phyloP scores from a whole-genome alignment of 768 basidiomycete species.

The Austroboletus festivus region DNA sequence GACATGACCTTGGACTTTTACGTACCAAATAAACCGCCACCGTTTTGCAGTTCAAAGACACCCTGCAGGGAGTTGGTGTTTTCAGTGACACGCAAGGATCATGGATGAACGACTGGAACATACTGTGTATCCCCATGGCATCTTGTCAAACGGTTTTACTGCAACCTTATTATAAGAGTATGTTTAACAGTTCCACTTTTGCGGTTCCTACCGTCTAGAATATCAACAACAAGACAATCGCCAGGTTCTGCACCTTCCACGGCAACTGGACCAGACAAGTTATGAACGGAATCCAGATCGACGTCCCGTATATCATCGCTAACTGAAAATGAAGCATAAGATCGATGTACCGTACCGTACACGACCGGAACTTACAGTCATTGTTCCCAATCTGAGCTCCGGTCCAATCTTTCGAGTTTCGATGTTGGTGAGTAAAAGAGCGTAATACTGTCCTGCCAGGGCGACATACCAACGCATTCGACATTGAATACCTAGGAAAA shows the following conservation, averaged over 20 bases:
- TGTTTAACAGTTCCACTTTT: neutral
- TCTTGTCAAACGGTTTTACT: slow-evolving; percentile 68
- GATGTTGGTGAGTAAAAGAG: no score
- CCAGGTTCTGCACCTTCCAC: slow-evolving; percentile 77
- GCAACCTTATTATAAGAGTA: neutral
- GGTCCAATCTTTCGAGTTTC: slow-evolving; percentile 64
- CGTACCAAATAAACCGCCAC: slow-evolving; percentile 68
- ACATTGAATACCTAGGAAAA: slow-evolving; percentile 58
- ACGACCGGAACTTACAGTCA: slow-evolving; percentile 44
- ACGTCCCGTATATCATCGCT: slow-evolving; percentile 68
- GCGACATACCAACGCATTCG: slow-evolving; percentile 57
- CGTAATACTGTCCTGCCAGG: neutral
- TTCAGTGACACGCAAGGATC: neutral
- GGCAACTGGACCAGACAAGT: slow-evolving; percentile 73
- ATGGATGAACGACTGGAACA: slow-evolving; percentile 6
- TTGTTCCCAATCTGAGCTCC: slow-evolving; percentile 78
- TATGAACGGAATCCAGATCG: slow-evolving; percentile 64
- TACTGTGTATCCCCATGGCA: slow-evolving; percentile 82
- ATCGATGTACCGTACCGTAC: neutral
- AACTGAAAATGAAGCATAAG: slow-evolving; percentile 30
- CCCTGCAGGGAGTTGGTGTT: slow-evolving; percentile 40
- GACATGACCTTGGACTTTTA: no score
- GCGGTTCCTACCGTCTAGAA: slow-evolving; percentile 56
- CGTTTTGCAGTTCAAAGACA: slow-evolving; percentile 72
- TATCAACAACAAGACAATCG: slow-evolving; percentile 76